phyloP scores from a whole-genome alignment of 495 filamentous ascomycete genomes.

The Penicillium bialowiezense region DNA sequence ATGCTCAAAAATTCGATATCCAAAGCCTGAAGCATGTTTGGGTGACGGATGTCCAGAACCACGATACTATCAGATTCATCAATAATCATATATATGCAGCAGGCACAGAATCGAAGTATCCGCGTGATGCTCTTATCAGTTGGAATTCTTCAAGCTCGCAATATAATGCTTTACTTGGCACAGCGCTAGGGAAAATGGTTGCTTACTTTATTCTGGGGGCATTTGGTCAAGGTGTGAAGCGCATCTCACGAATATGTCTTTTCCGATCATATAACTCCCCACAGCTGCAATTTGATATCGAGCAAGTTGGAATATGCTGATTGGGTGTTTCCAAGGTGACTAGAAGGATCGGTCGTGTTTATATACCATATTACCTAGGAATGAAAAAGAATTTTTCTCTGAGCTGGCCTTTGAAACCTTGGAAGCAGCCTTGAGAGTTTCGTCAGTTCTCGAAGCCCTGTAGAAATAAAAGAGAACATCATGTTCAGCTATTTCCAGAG shows the following conservation, averaged over 20 bases:
- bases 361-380: too few species aligned
- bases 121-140: background rate
- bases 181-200: background rate
- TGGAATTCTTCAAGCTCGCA: background rate
- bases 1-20: background rate
- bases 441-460: too few species aligned
- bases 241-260: background rate
- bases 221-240: conserved; percentile 1
- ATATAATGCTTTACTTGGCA: background rate
- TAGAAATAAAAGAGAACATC: too few species aligned
- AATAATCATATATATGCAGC: background rate
- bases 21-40: background rate
- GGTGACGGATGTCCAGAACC: background rate
- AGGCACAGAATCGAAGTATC: background rate
- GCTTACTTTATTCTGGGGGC: background rate
- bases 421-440: too few species aligned
- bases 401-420: too few species aligned
- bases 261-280: background rate
- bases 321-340: background rate
- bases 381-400: too few species aligned
- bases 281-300: background rate
- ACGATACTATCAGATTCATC: background rate
- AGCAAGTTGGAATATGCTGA: background rate
- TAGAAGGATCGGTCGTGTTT: too few species aligned
- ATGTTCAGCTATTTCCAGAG: too few species aligned